Percentiles rank a stretch among this genome's conserved stretches.
phyloP scores from a whole-genome alignment of 148 eudicot species.

The Chenopodium berlandieri region DNA sequence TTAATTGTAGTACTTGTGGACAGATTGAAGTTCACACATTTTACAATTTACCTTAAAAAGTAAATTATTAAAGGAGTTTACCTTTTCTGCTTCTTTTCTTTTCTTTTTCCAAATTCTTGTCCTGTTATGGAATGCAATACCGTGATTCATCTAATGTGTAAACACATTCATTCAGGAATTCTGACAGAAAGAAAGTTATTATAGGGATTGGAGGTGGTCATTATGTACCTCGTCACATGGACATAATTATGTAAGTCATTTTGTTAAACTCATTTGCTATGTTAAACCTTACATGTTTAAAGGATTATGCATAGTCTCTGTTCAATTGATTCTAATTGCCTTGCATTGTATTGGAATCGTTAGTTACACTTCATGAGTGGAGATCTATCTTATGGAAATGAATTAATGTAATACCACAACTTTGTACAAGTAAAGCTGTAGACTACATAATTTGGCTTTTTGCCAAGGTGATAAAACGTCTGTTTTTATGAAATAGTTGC shows the following conservation, averaged over 20 bases:
- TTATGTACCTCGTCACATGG: constrained; percentile 88
- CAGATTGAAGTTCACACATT: not conserved
- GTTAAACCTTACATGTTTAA: not conserved
- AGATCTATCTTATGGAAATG: not conserved
- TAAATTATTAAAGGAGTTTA: not conserved
- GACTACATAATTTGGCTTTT: not conserved
- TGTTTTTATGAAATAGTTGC: not conserved
- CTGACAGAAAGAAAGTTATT: constrained; percentile 52
- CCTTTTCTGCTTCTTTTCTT: too few species aligned
- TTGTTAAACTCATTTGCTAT: not conserved
- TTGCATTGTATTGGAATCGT: not conserved
- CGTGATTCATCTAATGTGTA: constrained; percentile 7
- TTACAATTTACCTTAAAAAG: not conserved
- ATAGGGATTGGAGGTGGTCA: constrained; percentile 93
- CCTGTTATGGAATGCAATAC: not conserved
- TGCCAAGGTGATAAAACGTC: not conserved
- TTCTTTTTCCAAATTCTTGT: not conserved
- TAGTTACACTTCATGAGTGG: not conserved
- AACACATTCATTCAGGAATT: constrained; percentile 40
- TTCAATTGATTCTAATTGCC: not conserved
- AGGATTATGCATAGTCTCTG: not conserved
- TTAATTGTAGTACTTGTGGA: not conserved
- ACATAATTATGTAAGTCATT: constrained; percentile 59
- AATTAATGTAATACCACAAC: not conserved
- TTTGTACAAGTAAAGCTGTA: not conserved